Evolutionary conservation across 2,329 filamentous ascomycete species (phyloP).

Genomic region (Trichoderma simmonsii): DNA sequence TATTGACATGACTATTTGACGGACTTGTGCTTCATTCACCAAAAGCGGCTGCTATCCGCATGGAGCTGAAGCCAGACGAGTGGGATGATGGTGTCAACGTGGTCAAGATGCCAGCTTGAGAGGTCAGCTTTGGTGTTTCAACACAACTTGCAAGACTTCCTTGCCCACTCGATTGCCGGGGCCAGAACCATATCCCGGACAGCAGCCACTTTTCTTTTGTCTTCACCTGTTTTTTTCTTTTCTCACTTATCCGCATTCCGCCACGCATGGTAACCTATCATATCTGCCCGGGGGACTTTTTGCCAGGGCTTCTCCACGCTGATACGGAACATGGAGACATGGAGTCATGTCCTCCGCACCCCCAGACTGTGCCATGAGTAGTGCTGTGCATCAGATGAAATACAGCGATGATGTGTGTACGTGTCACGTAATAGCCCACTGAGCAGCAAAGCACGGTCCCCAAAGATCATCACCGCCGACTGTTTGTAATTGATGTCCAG

Average conservation of each 20-base stretch:
- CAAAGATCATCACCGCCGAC: background rate
- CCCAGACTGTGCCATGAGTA: background rate
- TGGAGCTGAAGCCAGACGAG: too few relatives aligned
- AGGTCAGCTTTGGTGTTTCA: background rate
- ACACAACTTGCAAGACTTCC: background rate
- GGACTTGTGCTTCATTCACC: background rate
- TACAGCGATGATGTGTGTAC: background rate
- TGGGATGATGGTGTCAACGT: background rate
- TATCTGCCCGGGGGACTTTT: background rate
- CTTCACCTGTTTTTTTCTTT: background rate
- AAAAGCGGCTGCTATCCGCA: background rate
- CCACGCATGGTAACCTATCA: background rate
- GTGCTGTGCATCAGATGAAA: background rate
- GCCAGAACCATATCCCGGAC: background rate
- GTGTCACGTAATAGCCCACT: background rate
- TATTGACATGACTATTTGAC: background rate
- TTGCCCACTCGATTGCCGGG: background rate
- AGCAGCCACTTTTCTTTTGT: background rate
- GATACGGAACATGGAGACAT: background rate
- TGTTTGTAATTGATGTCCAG: background rate
- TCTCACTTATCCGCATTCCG: background rate
- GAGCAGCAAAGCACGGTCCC: background rate
- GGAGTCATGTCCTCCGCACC: background rate
- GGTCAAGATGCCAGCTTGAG: background rate
- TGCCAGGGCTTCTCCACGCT: background rate